Evolutionary conservation across 345 rosid species (phyloP).

Genomic region (Draba incana): DNA sequence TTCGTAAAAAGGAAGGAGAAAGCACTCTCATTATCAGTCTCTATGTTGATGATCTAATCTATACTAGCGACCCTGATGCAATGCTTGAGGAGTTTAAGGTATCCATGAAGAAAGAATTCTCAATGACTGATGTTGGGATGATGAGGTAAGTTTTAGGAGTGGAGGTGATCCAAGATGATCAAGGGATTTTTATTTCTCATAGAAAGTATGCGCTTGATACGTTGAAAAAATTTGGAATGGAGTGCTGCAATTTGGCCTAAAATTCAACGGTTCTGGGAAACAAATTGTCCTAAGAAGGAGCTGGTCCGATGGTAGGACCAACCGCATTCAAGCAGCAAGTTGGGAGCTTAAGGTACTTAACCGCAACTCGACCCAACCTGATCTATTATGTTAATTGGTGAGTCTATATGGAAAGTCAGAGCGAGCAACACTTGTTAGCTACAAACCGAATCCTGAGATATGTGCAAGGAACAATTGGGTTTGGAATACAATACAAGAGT

Average conservation of each 20-base stretch:
- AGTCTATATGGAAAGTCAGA: too few relatives aligned
- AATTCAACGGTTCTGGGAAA: background rate
- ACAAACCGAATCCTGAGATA: too few relatives aligned
- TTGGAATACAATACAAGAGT: too few relatives aligned
- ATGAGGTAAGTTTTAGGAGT: background rate
- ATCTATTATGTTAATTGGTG: too few relatives aligned
- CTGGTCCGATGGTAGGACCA: background rate
- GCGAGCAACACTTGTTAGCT: too few relatives aligned
- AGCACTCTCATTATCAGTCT: background rate
- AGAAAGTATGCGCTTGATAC: background rate
- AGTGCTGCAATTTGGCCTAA: too few relatives aligned
- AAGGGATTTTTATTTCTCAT: background rate
- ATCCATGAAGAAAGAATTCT: background rate
- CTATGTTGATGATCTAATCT: background rate
- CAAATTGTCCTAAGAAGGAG: background rate
- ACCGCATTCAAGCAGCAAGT: too few relatives aligned
- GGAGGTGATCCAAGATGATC: background rate
- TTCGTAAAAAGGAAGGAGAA: background rate
- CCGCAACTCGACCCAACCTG: too few relatives aligned
- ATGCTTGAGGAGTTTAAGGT: background rate
- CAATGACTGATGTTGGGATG: background rate
- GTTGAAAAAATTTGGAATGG: too few relatives aligned
- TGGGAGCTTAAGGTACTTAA: too few relatives aligned
- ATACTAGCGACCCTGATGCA: background rate
- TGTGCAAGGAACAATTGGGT: too few relatives aligned